These are phyloP conservation scores for Creolimax fragrantissima DNA, from an alignment of 78 protist species.

Conservation along the genomic window DNA sequence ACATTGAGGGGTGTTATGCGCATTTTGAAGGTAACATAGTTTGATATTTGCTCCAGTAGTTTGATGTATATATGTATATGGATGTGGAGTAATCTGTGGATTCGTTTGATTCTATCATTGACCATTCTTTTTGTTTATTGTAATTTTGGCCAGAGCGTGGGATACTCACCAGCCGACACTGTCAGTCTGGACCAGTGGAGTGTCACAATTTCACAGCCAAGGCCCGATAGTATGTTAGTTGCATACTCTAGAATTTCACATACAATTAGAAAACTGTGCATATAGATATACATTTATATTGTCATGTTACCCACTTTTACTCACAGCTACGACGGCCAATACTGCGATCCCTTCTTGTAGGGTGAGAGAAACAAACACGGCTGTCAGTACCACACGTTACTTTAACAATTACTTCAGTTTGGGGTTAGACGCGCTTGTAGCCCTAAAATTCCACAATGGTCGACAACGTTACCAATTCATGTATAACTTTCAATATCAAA, in stretches of 20 bases:
- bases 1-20: background rate
- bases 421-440: constrained; percentile 61
- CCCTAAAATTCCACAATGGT: constrained; percentile 53
- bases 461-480: background rate
- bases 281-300: too few species aligned
- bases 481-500: background rate
- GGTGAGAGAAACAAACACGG: background rate
- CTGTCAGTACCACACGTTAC: background rate
- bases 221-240: background rate
- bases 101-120: too few species aligned
- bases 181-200: constrained; percentile 41
- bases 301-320: too few species aligned
- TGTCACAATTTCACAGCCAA: background rate
- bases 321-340: too few species aligned
- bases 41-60: too few species aligned
- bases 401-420: constrained; percentile 56
- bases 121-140: background rate
- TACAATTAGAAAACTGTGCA: too few species aligned
- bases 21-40: background rate
- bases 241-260: too few species aligned
- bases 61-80: too few species aligned
- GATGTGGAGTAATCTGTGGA: too few species aligned
- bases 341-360: background rate
- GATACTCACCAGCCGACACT: background rate
- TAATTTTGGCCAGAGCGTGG: background rate